Evolutionary conservation across 2,329 filamentous ascomycete species (phyloP), one percentile per base, ranked within the genome.

Genomic region (Fusarium sp.): DNA sequence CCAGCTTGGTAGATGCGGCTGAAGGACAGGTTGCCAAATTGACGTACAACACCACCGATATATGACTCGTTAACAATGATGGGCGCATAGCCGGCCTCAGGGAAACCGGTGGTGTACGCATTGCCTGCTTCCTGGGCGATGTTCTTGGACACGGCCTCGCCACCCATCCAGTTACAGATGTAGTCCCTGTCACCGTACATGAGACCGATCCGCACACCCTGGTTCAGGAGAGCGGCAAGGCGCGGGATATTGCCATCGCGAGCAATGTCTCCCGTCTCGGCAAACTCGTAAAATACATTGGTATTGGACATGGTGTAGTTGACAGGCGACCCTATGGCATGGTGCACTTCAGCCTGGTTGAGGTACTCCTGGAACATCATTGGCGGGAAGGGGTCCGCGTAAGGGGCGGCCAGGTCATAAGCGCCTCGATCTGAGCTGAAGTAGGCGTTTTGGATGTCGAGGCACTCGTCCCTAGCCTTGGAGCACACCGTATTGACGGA

Each of bases 1-100:
- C 92, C 91, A 18, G 91, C 87, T 76, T 93, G 89, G 80, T 91
- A 93, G 57, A 93, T 86, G 9, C 92, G 87, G 64, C 89, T 90
- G 80, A 93, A 93, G 18, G 88, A 91, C 64, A 93, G 87, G 76
- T 95, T 95, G 13, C 92, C 94, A 77, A 90, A 94, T 81, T 97
- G 93, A 5, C 94, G 89, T 0, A 94, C 93, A 66, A 90, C 89
- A 23, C 94, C 94, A 61, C 90, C 93, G 78, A 91, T 89, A 82
- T 93, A 92, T 8, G 88, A 86, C 30, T 87, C 87, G 79, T 94
- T 93, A 45, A 94, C 90, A 14, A 91, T 84, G 71, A 97, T 91
- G 16, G 92, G 90, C 0, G 90, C 89, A 80, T 97, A 97, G 1
- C 93, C 94, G 0, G 94, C 91, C 0, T 84, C 81, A 2, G 87